A percentile compares a stretch with the other conserved stretches of the same genome.
phyloP scores from a whole-genome alignment of 2,329 filamentous ascomycete genomes.

The Exophiala mesophila region DNA sequence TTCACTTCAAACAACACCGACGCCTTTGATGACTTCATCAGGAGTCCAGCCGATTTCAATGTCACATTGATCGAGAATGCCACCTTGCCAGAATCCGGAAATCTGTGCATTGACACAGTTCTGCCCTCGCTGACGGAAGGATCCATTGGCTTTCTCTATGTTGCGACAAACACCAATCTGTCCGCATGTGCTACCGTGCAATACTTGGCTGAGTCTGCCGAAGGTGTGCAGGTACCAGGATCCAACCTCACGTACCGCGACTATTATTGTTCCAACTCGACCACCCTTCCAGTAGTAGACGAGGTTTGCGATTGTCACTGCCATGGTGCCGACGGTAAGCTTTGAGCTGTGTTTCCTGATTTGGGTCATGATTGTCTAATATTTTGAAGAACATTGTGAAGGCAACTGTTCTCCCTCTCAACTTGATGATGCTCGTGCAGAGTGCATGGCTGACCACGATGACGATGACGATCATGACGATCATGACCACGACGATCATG shows the following conservation, averaged over 20 bases:
- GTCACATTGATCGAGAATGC: background rate
- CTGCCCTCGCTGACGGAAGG: background rate
- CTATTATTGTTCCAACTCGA: constrained; percentile 1
- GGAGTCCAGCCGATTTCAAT: background rate
- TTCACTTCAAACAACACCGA: background rate
- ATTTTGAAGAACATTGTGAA: background rate
- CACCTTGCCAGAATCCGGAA: background rate
- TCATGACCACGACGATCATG: too few species aligned
- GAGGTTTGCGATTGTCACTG: background rate
- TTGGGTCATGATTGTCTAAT: background rate
- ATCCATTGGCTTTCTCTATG: background rate
- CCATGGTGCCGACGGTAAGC: background rate
- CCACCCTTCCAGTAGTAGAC: background rate
- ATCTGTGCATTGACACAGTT: background rate
- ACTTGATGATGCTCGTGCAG: background rate
- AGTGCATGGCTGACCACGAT: background rate
- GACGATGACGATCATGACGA: too few species aligned
- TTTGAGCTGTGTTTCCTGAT: background rate
- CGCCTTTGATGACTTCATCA: background rate
- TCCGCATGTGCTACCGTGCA: background rate
- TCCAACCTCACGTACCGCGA: background rate
- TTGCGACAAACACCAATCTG: background rate
- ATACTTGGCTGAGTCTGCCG: background rate
- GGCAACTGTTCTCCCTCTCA: background rate
- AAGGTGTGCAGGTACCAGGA: background rate